Conservation (phyloP, 495 filamentous ascomycete species). For the Halenospora varia region DNA sequence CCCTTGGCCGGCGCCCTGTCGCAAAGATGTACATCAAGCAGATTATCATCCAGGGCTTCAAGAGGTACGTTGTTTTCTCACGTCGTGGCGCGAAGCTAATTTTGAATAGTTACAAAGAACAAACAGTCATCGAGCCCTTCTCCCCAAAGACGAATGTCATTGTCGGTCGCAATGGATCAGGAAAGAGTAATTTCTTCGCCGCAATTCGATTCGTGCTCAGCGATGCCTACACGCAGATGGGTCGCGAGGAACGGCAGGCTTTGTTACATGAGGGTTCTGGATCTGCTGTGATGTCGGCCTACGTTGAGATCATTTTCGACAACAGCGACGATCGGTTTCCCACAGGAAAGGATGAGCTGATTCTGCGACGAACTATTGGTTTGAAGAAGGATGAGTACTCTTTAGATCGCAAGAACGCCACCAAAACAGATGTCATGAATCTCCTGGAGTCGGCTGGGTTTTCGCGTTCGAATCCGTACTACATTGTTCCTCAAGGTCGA, state of each 20-base stretch:
- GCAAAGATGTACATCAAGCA: constrained; percentile 93
- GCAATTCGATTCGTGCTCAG: constrained; percentile 98
- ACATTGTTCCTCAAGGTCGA: constrained; percentile 96
- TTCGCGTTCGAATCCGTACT: constrained; percentile 96
- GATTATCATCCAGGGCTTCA: constrained; percentile 99
- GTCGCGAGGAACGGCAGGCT: constrained; percentile 90
- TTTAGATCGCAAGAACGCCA: constrained; percentile 91
- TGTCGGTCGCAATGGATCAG: constrained; percentile 97
- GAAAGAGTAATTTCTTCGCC: constrained; percentile 99
- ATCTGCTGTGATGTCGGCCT: constrained; percentile 97
- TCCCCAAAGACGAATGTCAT: constrained; percentile 98
- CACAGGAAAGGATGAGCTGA: constrained; percentile 84
- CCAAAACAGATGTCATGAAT: constrained; percentile 92
- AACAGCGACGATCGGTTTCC: constrained; percentile 96
- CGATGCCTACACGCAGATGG: constrained; percentile 96
- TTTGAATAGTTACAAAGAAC: constrained; percentile 87
- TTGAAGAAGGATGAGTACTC: constrained; percentile 99
- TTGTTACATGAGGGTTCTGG: constrained; percentile 96
- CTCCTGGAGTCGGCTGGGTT: constrained; percentile 95
- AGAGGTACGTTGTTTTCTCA: constrained; percentile 62
- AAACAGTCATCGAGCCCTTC: constrained; percentile 97
- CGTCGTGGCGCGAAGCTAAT: background rate
- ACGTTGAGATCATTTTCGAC: constrained; percentile 98
- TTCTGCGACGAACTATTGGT: constrained; percentile 89
- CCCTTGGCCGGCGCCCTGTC: constrained; percentile 4